Evolutionary conservation across 139 green algal genomes (phyloP).

Genomic region (Chlamydomonas applanata): DNA sequence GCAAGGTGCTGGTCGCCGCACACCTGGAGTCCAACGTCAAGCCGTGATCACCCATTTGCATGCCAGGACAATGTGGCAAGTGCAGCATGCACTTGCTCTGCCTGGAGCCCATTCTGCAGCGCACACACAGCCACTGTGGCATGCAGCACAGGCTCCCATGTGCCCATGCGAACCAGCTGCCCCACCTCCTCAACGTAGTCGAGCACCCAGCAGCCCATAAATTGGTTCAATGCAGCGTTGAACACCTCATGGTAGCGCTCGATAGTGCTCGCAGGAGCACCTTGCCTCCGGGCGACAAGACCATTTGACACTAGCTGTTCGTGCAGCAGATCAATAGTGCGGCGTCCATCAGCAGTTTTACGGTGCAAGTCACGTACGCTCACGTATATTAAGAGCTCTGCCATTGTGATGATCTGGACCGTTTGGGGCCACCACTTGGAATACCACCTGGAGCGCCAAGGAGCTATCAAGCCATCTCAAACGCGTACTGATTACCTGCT

Average conservation of each 20-base stretch:
- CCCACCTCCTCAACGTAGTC: constrained; percentile 69
- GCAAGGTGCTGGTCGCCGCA: constrained; percentile 35
- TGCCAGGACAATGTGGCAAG: no score
- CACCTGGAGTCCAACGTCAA: no score
- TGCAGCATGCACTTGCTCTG: no score
- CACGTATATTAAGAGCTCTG: background rate
- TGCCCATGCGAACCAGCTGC: constrained; percentile 17
- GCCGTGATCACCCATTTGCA: no score
- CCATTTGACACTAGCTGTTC: background rate
- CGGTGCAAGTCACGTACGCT: background rate
- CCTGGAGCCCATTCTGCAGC: no score
- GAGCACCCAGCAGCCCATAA: constrained; percentile 48
- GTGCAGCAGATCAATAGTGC: constrained; percentile 3
- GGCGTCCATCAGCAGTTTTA: background rate
- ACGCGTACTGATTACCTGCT: no score
- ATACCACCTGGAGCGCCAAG: no score
- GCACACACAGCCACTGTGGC: no score
- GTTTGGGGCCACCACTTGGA: no score
- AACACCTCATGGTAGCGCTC: constrained; percentile 10
- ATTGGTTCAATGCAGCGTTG: background rate
- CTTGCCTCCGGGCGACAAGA: background rate
- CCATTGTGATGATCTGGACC: background rate
- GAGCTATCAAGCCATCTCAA: no score
- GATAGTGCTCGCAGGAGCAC: background rate
- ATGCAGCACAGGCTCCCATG: no score